Base-by-base conservation (phyloP, 2,329 filamentous ascomycete genomes). In the Diaporthe vexans region DNA sequence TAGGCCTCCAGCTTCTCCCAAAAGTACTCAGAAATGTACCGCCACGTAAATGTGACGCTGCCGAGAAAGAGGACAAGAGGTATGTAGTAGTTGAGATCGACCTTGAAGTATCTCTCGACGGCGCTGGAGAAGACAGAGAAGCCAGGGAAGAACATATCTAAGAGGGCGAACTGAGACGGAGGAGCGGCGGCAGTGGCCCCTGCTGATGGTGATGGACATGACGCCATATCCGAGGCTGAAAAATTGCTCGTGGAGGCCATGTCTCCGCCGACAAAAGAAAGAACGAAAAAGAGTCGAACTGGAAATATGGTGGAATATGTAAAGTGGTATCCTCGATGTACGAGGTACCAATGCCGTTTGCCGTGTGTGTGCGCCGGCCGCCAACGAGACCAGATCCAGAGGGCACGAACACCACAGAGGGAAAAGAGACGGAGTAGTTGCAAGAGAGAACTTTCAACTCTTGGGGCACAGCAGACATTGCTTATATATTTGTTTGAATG, bases 61-160 rank as follows among this genome's bases (percentile, higher is more conserved):
- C 88, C 86, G 15, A 87, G 68, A 6, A 88, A 79, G 8, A 93
- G 78, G 1, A 94, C 77, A 8, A 89, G 77, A 1, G 91, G 91
- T 33, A 94, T 84, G 80, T 93, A 94, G 63, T 89, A 78, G 75
- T 89, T 91, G 13, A 93, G 82, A 77, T 94, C 91, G 79, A 93
- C 86, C 57, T 90, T 86, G 1, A 92, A 81, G 78, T 92, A 91
- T 17, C 86, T 86, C 24, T 88, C 84, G 4, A 91, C 79, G 2
- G 87, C 84, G 1, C 85, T 84, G 0, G 89, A 88, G 71, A 92
- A 82, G 73, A 91, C 81, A 10, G 90, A 89, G 80, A 93, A 92
- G 24, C 92, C 91, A 0, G 92, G 92, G 77, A 94, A 89, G 80
- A 94, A 87, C 76, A 88, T 86, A 79, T 94, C 91, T 43, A 94